phyloP scores from a whole-genome alignment of 306 rosid genomes.

The Vigna unguiculata region DNA sequence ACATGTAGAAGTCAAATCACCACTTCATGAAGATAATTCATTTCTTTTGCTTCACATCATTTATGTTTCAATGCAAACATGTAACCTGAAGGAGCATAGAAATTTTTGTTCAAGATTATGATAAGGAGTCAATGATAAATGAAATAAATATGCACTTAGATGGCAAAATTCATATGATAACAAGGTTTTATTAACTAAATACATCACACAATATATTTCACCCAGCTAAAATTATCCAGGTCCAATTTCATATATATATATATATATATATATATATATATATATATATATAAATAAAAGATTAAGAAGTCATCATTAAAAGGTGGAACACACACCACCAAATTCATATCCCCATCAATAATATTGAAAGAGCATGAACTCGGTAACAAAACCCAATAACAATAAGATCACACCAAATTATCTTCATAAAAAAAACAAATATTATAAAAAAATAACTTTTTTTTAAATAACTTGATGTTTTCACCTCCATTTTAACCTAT shows the following conservation, averaged over 20 bases:
- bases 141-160: background rate
- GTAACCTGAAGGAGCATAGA: no score
- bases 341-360: constrained; percentile 33
- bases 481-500: background rate
- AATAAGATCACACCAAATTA: background rate
- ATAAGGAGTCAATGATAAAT: constrained; percentile 21
- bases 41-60: no score
- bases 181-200: background rate
- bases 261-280: no score
- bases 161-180: background rate
- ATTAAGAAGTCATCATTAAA: constrained; percentile 30
- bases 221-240: no score
- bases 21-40: constrained; percentile 47
- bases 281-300: no score
- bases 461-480: background rate
- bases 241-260: constrained; percentile 30
- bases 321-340: background rate
- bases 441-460: background rate
- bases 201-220: background rate
- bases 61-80: no score
- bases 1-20: constrained; percentile 52
- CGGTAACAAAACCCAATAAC: constrained; percentile 7
- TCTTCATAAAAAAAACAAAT: constrained; percentile 1
- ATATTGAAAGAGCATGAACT: no score
- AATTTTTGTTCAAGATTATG: constrained; percentile 50